Evolutionary conservation across 2,329 filamentous ascomycete species (phyloP).

Genomic region (Alternaria ventricosa): DNA sequence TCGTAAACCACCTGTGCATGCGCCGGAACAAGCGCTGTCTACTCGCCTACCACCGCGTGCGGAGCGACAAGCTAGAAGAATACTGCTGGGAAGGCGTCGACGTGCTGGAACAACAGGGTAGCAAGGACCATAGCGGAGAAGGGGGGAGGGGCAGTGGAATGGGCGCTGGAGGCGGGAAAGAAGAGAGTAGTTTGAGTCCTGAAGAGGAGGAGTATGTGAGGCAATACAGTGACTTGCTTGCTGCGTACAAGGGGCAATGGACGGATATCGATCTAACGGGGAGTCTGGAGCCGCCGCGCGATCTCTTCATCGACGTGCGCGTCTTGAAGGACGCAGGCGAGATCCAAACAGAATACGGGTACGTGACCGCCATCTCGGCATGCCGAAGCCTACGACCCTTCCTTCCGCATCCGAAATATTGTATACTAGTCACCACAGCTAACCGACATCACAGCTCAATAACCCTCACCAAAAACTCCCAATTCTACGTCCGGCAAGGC

Average conservation of each 20-base stretch:
- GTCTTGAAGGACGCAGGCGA: conserved; percentile 97
- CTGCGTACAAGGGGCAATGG: conserved; percentile 98
- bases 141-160: conserved; percentile 52
- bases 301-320: conserved; percentile 95
- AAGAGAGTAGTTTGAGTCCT: conserved; percentile 80
- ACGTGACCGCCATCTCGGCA: conserved; percentile 47
- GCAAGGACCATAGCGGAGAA: conserved; percentile 23
- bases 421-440: not conserved
- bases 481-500: conserved; percentile 94
- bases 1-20: conserved; percentile 95
- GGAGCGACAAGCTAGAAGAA: conserved; percentile 89
- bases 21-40: conserved; percentile 94
- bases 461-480: conserved; percentile 95
- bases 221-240: conserved; percentile 87
- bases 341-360: conserved; percentile 99
- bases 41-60: conserved; percentile 89
- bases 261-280: conserved; percentile 96
- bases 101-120: conserved; percentile 68
- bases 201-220: conserved; percentile 97
- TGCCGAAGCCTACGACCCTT: not conserved
- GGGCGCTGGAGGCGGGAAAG: conserved; percentile 53
- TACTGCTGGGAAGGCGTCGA: conserved; percentile 92
- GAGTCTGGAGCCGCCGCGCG: conserved; percentile 88
- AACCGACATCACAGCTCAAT: conserved; percentile 69
- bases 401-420: not conserved